phyloP scores from a whole-genome alignment of 345 rosid species.

The Orychophragmus violaceus region DNA sequence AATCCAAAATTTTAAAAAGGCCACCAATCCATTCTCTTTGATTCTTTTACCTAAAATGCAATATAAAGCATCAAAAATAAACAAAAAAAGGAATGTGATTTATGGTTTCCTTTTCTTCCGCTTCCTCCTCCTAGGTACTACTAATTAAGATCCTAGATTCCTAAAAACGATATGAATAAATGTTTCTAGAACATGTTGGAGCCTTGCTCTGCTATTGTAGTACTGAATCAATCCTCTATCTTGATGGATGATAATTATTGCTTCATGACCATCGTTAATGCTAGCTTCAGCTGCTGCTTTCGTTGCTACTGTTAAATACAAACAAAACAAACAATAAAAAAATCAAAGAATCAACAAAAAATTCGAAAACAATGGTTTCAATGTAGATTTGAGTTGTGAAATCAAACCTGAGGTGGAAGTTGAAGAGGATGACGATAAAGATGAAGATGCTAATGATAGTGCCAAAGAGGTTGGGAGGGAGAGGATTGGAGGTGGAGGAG shows the following conservation, averaged over 20 bases:
- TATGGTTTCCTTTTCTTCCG: background rate
- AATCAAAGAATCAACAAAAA: no score
- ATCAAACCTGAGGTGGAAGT: constrained; percentile 44
- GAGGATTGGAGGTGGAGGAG: constrained; percentile 41
- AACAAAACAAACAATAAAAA: no score
- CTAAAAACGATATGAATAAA: constrained; percentile 17
- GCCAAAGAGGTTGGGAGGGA: constrained; percentile 41
- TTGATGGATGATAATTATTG: constrained; percentile 11
- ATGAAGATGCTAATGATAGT: constrained; percentile 22
- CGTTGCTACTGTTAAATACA: constrained; percentile 16
- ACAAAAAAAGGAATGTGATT: constrained; percentile 23
- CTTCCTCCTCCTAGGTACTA: constrained; percentile 18
- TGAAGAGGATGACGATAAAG: constrained; percentile 34
- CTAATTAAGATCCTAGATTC: constrained; percentile 27
- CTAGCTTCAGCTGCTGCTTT: constrained; percentile 21
- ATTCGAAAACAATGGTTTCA: background rate
- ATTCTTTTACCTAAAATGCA: constrained; percentile 26
- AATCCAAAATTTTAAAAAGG: constrained; percentile 21
- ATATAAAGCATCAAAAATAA: constrained; percentile 5
- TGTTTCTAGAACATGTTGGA: constrained; percentile 17
- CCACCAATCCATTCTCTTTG: constrained; percentile 23
- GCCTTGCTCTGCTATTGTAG: no score
- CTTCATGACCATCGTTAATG: constrained; percentile 25
- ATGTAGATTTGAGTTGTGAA: background rate
- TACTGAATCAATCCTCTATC: constrained; percentile 23